Evolutionary conservation across 768 basidiomycete species (phyloP).

Genomic region (Termitomyces sp.): DNA sequence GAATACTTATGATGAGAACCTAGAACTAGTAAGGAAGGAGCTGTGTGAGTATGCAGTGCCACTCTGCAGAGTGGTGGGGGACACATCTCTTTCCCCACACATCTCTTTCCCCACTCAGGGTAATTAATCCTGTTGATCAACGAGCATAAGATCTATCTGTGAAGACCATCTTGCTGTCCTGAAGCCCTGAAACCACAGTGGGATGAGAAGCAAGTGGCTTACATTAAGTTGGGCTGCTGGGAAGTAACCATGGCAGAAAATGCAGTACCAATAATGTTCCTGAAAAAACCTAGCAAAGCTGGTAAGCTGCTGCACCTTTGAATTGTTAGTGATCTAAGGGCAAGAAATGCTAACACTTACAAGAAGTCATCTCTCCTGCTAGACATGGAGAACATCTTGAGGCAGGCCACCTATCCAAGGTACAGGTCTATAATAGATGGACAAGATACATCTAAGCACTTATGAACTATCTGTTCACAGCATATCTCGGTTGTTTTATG

Average conservation of each 20-base stretch:
- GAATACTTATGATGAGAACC: not conserved
- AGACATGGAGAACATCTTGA: too few relatives aligned
- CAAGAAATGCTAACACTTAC: too few relatives aligned
- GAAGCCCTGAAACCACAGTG: too few relatives aligned
- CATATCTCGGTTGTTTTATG: not conserved
- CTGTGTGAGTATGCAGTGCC: too few relatives aligned
- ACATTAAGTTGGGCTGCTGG: not conserved
- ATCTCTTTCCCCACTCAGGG: too few relatives aligned
- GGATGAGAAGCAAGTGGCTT: too few relatives aligned
- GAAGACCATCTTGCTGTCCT: constrained; percentile 11
- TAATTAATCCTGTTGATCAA: constrained; percentile 29
- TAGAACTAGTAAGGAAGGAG: too few relatives aligned
- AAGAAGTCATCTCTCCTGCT: too few relatives aligned
- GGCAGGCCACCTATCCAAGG: not conserved
- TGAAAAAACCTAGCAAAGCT: not conserved
- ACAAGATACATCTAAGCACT: not conserved
- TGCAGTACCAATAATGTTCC: too few relatives aligned
- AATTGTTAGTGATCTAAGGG: too few relatives aligned
- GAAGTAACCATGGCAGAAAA: not conserved
- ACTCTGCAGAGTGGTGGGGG: not conserved
- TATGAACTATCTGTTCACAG: constrained; percentile 3
- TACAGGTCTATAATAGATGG: not conserved
- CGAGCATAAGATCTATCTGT: constrained; percentile 21
- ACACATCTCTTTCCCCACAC: too few relatives aligned
- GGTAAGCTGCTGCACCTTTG: not conserved